Evolutionary conservation across 805 yeast genomes (phyloP).

Genomic region (Metschnikowia bowlesiae): DNA sequence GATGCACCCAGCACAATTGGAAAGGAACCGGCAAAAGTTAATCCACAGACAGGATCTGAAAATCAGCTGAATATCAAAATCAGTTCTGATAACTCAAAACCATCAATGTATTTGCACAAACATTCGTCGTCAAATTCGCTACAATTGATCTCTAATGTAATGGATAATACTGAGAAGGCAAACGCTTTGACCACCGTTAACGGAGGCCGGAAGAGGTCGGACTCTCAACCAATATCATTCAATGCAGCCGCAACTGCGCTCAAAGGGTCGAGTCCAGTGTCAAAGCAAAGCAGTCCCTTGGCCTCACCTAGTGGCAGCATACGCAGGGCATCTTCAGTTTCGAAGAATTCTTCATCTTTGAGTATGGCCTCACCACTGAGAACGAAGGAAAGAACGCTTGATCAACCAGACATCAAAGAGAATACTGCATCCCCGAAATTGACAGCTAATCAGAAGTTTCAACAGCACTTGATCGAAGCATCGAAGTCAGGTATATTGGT

Average conservation of each 20-base stretch:
- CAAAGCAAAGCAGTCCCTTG: background rate
- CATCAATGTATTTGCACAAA: conserved; percentile 1
- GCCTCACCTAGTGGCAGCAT: conserved; percentile 19
- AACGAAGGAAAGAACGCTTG: conserved; percentile 3
- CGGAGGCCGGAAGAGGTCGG: conserved; percentile 30
- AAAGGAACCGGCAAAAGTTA: background rate
- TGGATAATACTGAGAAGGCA: conserved; percentile 6
- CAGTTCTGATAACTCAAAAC: background rate
- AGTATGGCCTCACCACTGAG: conserved; percentile 6
- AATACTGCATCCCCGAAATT: conserved; percentile 13
- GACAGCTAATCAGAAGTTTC: conserved; percentile 38
- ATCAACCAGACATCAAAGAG: conserved; percentile 12
- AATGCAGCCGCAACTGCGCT: conserved; percentile 32
- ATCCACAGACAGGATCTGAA: background rate
- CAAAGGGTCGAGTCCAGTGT: conserved; percentile 2
- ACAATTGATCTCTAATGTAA: background rate
- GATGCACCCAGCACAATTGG: background rate
- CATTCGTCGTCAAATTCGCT: conserved; percentile 10
- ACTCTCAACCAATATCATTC: conserved; percentile 30
- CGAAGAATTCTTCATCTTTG: conserved; percentile 5
- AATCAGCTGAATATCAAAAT: background rate
- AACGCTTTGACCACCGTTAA: conserved; percentile 8
- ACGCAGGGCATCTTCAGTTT: conserved; percentile 5
- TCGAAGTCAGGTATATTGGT: conserved; percentile 34
- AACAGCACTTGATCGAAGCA: conserved; percentile 35